Evolutionary conservation across 148 eudicot genomes (phyloP), one percentile per base, ranked within the genome.

Genomic region (Drosera capensis): DNA sequence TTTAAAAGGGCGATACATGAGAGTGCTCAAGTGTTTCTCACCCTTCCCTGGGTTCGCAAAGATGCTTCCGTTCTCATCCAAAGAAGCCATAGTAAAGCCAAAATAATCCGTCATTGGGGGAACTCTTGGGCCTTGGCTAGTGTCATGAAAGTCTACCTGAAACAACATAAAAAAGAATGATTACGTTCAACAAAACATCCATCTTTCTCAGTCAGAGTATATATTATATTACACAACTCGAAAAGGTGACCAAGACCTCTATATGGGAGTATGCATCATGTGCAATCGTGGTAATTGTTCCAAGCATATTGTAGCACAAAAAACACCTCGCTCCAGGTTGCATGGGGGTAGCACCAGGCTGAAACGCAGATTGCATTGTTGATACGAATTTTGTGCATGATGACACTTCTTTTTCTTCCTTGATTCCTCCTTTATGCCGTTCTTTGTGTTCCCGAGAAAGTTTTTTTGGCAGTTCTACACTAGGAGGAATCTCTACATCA

Each of bases 81-180:
- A 53, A 26, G 94, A 72, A 63, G 99, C 99, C 99, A 92, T 81
- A 16, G 99, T 78, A 58, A 80, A 92, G 38, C 99, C 99, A 76
- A 85, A 92, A 64, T 85, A 77, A 47, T 92, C 99, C 15, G 94
- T 85, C 99, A 85, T 92, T 51, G 99, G 80, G 22, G 95, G 88
- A 63, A 92, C 88, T 58, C 95, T 83, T 21, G 95, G 80, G 28
- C 95, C 94, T 73, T 71, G 82, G 67, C 95, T 73, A 11, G 99
- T 92, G 70, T 92, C 99, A 67, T 92, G 99, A 72, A 92, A 92
- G 67, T 92, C 99, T 31, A 74, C 77, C 99, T 92, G 95, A 40
- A 45, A 13, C 35, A 30, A 13, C 25, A 14, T 48, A 17, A 20
- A 34, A 24, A 42, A 48, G 40, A 40, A 58, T 36, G 38, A 13